Evolutionary conservation across 2,329 filamentous ascomycete genomes (phyloP).

Genomic region (Paracamarosporium sp.): DNA sequence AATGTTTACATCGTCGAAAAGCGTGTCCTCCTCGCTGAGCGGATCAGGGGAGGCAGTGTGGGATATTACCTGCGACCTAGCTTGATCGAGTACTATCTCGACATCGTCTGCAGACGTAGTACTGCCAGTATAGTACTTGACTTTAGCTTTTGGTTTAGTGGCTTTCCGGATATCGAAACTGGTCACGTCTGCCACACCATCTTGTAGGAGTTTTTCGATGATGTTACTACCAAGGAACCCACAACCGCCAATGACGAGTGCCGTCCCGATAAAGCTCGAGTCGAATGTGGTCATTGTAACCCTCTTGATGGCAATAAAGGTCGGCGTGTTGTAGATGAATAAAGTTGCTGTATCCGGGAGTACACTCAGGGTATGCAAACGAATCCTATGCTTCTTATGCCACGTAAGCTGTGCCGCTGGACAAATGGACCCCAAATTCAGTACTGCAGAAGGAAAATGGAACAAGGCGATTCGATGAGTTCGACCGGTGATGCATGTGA

Average conservation of each 20-base stretch:
- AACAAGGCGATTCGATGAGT: too few species aligned
- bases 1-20: slow-evolving; percentile 53
- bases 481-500: too few species aligned
- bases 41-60: slow-evolving; percentile 52
- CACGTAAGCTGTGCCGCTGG: too few species aligned
- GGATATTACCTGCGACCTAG: slow-evolving; percentile 52
- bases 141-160: slow-evolving; percentile 38
- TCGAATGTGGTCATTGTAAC: too few species aligned
- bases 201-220: slow-evolving; percentile 47
- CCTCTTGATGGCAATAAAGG: too few species aligned
- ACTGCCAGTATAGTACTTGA: slow-evolving; percentile 52
- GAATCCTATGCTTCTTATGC: too few species aligned
- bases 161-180: slow-evolving; percentile 50
- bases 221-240: slow-evolving; percentile 57
- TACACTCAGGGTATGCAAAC: too few species aligned
- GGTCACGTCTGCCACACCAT: slow-evolving; percentile 45
- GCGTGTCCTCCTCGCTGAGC: slow-evolving; percentile 31
- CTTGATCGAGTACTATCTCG: slow-evolving; percentile 42
- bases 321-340: too few species aligned
- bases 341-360: too few species aligned
- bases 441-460: too few species aligned
- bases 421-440: too few species aligned
- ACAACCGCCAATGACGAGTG: slow-evolving; percentile 55
- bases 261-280: too few species aligned
- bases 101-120: slow-evolving; percentile 49